Conservation (phyloP, 108 stramenopile species). For the Nitzschia sp. region DNA sequence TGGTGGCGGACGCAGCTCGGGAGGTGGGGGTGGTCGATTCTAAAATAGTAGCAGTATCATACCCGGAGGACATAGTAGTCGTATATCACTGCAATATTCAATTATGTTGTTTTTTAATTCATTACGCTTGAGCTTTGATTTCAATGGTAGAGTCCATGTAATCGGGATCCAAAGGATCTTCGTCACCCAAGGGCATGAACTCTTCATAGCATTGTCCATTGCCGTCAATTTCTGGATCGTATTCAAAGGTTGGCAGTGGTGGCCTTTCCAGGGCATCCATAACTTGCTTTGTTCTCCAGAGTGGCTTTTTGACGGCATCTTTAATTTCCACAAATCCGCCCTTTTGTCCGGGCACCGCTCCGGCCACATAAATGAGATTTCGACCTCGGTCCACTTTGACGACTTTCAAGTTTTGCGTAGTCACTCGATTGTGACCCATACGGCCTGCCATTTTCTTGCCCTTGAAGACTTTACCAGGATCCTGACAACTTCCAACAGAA, state of each 20-base stretch:
- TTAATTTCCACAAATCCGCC: slow-evolving; percentile 91
- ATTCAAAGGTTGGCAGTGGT: slow-evolving; percentile 82
- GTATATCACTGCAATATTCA: no score
- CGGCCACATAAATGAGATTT: slow-evolving; percentile 89
- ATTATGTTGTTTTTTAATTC: no score
- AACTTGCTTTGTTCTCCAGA: slow-evolving; percentile 78
- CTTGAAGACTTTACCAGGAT: slow-evolving; percentile 97
- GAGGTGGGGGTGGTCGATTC: slow-evolving; percentile 37
- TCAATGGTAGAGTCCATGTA: slow-evolving; percentile 48
- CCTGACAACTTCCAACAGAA: slow-evolving; percentile 88
- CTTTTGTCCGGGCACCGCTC: slow-evolving; percentile 92
- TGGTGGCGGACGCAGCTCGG: slow-evolving; percentile 36
- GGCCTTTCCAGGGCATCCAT: slow-evolving; percentile 64
- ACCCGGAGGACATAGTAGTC: no score
- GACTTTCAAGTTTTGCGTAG: slow-evolving; percentile 88
- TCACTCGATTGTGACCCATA: slow-evolving; percentile 89
- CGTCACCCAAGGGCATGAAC: slow-evolving; percentile 81
- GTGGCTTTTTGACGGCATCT: slow-evolving; percentile 89
- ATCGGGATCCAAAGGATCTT: slow-evolving; percentile 75
- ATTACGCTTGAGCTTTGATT: slow-evolving; percentile 44
- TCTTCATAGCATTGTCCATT: slow-evolving; percentile 76
- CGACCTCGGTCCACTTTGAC: slow-evolving; percentile 93
- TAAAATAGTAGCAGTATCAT: slow-evolving; percentile 10
- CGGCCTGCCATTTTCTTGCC: slow-evolving; percentile 99
- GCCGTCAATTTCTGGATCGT: slow-evolving; percentile 83